Base-by-base conservation (phyloP, 768 basidiomycete species). In the Tulasnella sp. region DNA sequence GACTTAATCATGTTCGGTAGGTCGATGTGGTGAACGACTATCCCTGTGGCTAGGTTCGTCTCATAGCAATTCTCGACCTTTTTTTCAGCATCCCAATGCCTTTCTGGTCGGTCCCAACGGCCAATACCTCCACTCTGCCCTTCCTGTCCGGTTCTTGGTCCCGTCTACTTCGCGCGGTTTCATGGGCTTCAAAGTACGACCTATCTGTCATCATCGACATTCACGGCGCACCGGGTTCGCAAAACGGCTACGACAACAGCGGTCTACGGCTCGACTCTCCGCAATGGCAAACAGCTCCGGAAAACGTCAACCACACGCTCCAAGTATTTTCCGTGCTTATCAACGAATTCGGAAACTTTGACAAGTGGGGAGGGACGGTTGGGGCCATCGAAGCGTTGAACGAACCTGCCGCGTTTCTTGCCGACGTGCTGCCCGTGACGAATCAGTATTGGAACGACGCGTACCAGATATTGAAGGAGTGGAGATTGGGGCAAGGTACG, bases 141-240 rank as follows among this genome's bases (percentile, higher is more conserved):
- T 91, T 88, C 80, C 84, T 86, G 67, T 81, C 88, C 0, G 91
- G 91, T 11, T 91, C 90, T 38, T 91, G 90, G 83, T 85, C 89
- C 1, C 91, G 91, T 82, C 85, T 93, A 77, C 84, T 90, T 25
- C 85, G 45, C 69, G 89, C 88, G 1, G 86, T 93, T 67, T 83
- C 84, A 78, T 94, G 93, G 89, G 94, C 95, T 1, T 83, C 83
- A 67, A 85, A 86, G 34, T 82, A 92, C 79, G 90, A 90, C 11
- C 81, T 98, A 67, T 96, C 95, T 80, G 84, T 96, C 38, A 90
- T 97, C 68, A 81, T 97, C 49, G 95, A 96, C 83, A 86, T 93
- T 0, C 93, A 94, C 80, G 91, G 91, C 36, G 93, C 89, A 38
- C 93, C 94, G 0, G 94, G 94, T 19, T 92, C 91, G 81, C 92